phyloP scores from a whole-genome alignment of 129 eudicot species.

The Lonicera japonica region DNA sequence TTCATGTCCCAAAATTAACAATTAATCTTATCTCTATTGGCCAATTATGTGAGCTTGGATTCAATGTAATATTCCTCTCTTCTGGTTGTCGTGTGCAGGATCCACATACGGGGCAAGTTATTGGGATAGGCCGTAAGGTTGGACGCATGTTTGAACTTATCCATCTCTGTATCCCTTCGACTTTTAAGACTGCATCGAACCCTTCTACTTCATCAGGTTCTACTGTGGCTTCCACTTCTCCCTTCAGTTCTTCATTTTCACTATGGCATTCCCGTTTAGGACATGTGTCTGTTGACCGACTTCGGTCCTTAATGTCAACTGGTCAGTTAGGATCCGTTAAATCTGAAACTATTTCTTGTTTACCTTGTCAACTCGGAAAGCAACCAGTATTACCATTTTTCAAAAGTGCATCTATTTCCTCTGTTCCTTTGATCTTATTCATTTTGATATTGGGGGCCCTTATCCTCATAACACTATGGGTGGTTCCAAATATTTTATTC shows the following conservation, averaged over 20 bases:
- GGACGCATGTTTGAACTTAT: constrained; percentile 9
- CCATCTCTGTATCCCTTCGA: neutral
- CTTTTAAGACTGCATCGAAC: neutral
- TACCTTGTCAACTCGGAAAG: constrained; percentile 12
- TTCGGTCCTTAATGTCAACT: neutral
- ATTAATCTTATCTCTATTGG: constrained; percentile 10
- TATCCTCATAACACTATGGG: neutral
- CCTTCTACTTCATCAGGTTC: neutral
- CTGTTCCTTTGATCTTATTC: constrained; percentile 11
- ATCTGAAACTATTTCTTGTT: neutral
- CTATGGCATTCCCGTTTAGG: constrained; percentile 5
- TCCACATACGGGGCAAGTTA: constrained; percentile 6
- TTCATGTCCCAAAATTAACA: neutral
- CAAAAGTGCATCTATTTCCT: neutral
- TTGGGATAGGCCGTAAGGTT: constrained; percentile 13
- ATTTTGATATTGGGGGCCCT: constrained; percentile 13
- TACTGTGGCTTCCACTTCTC: no score
- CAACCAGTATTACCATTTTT: constrained; percentile 4
- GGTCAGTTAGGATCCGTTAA: constrained; percentile 4
- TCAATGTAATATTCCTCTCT: neutral
- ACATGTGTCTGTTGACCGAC: neutral
- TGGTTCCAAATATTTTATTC: constrained; percentile 7
- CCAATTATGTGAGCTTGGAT: constrained; percentile 6
- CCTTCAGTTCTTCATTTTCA: no score
- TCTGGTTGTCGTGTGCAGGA: constrained; percentile 13